Percentiles rank a stretch among this genome's conserved stretches.
Evolutionary conservation across 1,284 basidiomycete genomes (phyloP).

Genomic region (Testicularia cyperi): DNA sequence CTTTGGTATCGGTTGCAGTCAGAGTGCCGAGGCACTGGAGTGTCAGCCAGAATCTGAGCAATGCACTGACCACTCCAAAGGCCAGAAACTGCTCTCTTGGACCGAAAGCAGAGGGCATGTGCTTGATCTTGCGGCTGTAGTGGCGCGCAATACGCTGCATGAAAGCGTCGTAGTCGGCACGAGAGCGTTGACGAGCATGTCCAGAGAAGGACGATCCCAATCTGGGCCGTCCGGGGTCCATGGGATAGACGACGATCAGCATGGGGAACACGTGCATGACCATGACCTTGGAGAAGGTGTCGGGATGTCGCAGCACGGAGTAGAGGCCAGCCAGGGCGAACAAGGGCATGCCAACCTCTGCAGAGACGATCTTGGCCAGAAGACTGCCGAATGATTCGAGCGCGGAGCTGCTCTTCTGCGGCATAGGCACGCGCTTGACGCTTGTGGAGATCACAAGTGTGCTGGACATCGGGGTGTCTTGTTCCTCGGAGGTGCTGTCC

Average conservation of each 20-base stretch:
- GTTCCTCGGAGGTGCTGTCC: too few species aligned
- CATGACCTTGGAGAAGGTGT: slow-evolving; percentile 67
- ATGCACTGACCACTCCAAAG: slow-evolving; percentile 12
- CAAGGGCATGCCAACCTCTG: slow-evolving; percentile 32
- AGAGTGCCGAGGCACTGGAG: slow-evolving; percentile 5
- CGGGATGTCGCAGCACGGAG: slow-evolving; percentile 65
- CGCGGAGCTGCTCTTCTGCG: too few species aligned
- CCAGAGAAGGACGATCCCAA: too few species aligned
- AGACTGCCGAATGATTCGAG: neutral
- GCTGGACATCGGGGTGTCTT: neutral
- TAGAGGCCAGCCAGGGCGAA: slow-evolving; percentile 65
- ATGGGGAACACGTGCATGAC: slow-evolving; percentile 69
- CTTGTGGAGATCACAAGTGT: too few species aligned
- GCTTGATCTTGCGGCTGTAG: slow-evolving; percentile 30
- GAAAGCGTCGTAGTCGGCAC: too few species aligned
- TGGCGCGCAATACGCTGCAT: neutral
- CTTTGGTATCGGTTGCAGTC: neutral
- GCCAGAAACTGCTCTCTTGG: slow-evolving; percentile 17
- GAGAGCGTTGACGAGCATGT: too few species aligned
- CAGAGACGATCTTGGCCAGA: slow-evolving; percentile 19
- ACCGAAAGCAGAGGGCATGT: slow-evolving; percentile 29
- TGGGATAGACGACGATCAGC: slow-evolving; percentile 64
- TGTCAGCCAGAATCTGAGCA: slow-evolving; percentile 14
- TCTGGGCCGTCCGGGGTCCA: too few species aligned
- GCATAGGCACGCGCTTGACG: too few species aligned